A percentile compares a stretch with the other conserved stretches of the same genome.
phyloP scores from a whole-genome alignment of 306 rosid species.

The Neltuma alba region DNA sequence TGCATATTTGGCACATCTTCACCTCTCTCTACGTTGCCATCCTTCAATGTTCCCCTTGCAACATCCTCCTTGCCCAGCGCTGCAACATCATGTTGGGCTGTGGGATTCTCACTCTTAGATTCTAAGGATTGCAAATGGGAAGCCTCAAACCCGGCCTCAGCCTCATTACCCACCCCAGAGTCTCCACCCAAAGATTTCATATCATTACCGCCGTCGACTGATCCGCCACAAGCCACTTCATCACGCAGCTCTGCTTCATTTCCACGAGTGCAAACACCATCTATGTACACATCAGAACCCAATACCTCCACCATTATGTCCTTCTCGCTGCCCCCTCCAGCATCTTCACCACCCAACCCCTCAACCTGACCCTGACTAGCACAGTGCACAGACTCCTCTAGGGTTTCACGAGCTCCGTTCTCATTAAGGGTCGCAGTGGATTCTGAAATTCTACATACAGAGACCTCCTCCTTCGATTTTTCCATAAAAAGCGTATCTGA shows the following conservation, averaged over 20 bases:
- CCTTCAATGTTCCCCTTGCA: not conserved
- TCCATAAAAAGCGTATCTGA: constrained; percentile 69
- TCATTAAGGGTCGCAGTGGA: constrained; percentile 44
- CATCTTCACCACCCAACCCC: constrained; percentile 44
- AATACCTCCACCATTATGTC: constrained; percentile 81
- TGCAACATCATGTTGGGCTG: constrained; percentile 34
- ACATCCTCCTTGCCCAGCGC: constrained; percentile 35
- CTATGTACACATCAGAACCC: constrained; percentile 78
- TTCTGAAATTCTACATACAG: constrained; percentile 47
- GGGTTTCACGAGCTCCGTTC: constrained; percentile 47
- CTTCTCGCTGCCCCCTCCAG: constrained; percentile 66
- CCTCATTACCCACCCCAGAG: constrained; percentile 25
- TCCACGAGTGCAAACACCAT: constrained; percentile 74
- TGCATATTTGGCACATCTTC: not conserved
- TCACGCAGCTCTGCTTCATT: constrained; percentile 32
- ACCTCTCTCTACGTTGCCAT: not conserved
- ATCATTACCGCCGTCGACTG: constrained; percentile 38
- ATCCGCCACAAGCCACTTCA: constrained; percentile 39
- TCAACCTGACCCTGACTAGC: constrained; percentile 35
- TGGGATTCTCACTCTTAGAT: constrained; percentile 27
- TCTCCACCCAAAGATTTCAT: constrained; percentile 25
- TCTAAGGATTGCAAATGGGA: constrained; percentile 40
- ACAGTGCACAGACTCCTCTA: constrained; percentile 43
- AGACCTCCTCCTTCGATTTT: constrained; percentile 51
- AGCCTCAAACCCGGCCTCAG: constrained; percentile 36